Evolutionary conservation across 2,329 filamentous ascomycete species (phyloP).

Genomic region (Balansia obtecta): DNA sequence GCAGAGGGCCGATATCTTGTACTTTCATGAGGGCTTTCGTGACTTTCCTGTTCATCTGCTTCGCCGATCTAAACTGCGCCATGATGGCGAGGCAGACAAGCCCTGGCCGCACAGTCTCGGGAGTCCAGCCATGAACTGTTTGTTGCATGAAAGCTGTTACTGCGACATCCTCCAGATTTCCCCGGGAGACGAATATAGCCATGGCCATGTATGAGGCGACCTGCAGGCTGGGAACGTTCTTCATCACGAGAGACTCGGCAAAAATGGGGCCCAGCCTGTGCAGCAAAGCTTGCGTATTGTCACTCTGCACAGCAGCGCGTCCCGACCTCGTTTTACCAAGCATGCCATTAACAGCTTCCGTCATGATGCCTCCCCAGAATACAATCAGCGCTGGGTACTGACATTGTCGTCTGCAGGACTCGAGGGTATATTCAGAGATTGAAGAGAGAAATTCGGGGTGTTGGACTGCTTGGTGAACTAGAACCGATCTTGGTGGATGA

Average conservation of each 20-base stretch:
- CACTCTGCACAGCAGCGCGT: conserved; percentile 59
- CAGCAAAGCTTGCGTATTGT: conserved; percentile 71
- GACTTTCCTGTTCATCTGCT: conserved; percentile 56
- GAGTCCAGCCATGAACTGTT: conserved; percentile 63
- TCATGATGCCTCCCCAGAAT: conserved; percentile 84
- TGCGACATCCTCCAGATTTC: conserved; percentile 62
- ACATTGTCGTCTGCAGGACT: conserved; percentile 56
- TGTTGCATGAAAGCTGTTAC: conserved; percentile 87
- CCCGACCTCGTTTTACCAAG: conserved; percentile 68
- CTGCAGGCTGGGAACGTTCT: conserved; percentile 64
- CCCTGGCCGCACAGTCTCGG: conserved; percentile 59
- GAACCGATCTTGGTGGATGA: conserved; percentile 63
- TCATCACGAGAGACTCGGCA: conserved; percentile 64
- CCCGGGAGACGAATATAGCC: conserved; percentile 74
- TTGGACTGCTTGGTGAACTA: conserved; percentile 74
- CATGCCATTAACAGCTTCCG: conserved; percentile 74
- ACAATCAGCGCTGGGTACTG: conserved; percentile 68
- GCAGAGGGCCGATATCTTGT: conserved; percentile 42
- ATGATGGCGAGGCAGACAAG: conserved; percentile 72
- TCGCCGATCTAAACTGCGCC: conserved; percentile 63
- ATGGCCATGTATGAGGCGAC: conserved; percentile 87
- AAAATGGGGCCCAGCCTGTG: conserved; percentile 55
- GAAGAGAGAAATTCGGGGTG: conserved; percentile 63
- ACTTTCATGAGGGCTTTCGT: conserved; percentile 56
- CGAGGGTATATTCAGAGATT: conserved; percentile 68